Evolutionary conservation across 2,329 filamentous ascomycete genomes (phyloP), one percentile per base, ranked within the genome.

Genomic region (Alternaria novae-zelandiae): DNA sequence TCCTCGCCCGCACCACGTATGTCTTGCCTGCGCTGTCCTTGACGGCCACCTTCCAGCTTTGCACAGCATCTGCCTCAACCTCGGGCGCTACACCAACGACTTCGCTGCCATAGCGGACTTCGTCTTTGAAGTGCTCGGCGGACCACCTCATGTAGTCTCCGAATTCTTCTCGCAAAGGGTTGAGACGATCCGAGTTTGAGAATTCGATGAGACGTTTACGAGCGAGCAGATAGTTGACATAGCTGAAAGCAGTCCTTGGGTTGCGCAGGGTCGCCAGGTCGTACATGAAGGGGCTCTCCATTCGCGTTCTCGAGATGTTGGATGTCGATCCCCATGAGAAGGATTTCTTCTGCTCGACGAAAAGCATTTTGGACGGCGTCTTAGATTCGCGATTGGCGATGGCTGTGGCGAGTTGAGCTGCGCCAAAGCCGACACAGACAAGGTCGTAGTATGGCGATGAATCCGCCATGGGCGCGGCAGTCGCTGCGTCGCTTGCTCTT

Each of bases 81-180:
- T 74, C 77, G n/a, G 76, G 71, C 41, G 56, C 63, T 7, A 79
- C 74, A 9, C 69, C 64, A 17, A 78, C 65, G 9, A 75, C 78
- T 57, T 79, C 77, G 60, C 58, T 73, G 12, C 70, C 59, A 57
- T 79, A 79, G 57, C 64, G 68, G 8, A 79, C 75, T 36, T 76
- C 55, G 7, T 72, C 70, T 15, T 73, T 71, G 69, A 79, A 78
- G 10, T 78, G 71, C 17, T 73, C 72, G 11, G 78, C 77, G 46
- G 72, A 75, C 78, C 78, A 79, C 57, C 67, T 70, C 56, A 81
- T 67, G 47, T 81, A 80, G 49, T 81, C 74, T n/a, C 77, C 78
- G 17, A 81, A 80, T 54, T 81, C 79, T 49, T 75, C 71, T 28
- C 79, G 70, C 26, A 81, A 59, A 25, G 79, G 78, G 46, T 79